Evolutionary conservation across 495 filamentous ascomycete species (phyloP).

Genomic region (Extremus antarcticus): DNA sequence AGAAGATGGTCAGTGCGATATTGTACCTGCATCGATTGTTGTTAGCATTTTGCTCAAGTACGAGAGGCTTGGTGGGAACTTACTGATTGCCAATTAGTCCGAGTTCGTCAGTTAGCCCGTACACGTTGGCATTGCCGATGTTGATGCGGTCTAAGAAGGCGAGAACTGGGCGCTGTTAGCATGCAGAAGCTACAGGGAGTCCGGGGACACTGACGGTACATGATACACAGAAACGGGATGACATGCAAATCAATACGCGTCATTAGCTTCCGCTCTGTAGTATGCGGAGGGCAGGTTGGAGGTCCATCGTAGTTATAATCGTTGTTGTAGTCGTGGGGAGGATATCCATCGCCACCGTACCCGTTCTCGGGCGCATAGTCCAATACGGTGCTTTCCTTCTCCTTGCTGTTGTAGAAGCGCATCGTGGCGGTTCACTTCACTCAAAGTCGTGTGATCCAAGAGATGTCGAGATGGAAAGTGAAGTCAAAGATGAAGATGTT

Average conservation of each 20-base stretch:
- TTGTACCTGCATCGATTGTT: constrained; percentile 45
- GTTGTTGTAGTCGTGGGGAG: constrained; percentile 15
- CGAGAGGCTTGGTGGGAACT: too few relatives aligned
- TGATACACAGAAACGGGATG: constrained; percentile 67
- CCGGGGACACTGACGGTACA: constrained; percentile 59
- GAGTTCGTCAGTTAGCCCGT: constrained; percentile 55
- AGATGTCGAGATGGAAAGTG: neutral
- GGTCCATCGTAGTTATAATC: too few relatives aligned
- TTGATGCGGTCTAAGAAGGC: constrained; percentile 29
- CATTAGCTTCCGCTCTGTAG: constrained; percentile 62
- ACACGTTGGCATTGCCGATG: constrained; percentile 42
- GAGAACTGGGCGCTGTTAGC: constrained; percentile 1
- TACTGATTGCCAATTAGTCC: constrained; percentile 38
- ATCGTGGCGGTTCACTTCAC: neutral
- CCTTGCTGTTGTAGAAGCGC: neutral
- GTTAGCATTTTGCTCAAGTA: too few relatives aligned
- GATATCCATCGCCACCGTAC: neutral
- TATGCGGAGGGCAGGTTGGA: constrained; percentile 44
- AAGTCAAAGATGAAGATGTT: neutral
- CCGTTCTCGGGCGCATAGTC: neutral
- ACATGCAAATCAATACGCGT: constrained; percentile 69
- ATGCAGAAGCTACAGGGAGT: neutral
- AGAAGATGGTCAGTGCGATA: constrained; percentile 77
- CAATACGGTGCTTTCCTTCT: neutral
- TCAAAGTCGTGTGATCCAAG: too few relatives aligned